These are phyloP conservation scores for Komagataella ulmi DNA, from an alignment of 805 yeast species.

Conservation along the genomic window DNA sequence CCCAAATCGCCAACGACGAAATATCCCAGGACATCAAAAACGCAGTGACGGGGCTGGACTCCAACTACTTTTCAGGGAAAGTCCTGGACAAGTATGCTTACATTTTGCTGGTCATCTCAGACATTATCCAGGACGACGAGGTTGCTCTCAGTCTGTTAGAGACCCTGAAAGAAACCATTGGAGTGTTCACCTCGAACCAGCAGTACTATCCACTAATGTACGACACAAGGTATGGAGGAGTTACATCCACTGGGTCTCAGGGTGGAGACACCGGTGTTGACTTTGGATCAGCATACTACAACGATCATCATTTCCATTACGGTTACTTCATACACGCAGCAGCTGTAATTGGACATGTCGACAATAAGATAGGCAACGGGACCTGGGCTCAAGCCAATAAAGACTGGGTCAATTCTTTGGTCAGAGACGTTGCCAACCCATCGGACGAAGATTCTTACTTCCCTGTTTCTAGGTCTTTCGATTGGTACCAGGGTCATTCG, in stretches of 20 bases:
- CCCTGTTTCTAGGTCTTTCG: constrained; percentile 58
- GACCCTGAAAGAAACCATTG: constrained; percentile 32
- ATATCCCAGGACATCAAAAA: constrained; percentile 26
- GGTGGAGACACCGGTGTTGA: constrained; percentile 31
- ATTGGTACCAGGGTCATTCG: constrained; percentile 69
- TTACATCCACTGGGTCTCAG: constrained; percentile 37
- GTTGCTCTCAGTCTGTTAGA: constrained; percentile 33
- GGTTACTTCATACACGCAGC: constrained; percentile 48
- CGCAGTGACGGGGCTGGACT: constrained; percentile 22
- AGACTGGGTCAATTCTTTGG: constrained; percentile 40
- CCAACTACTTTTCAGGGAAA: constrained; percentile 41
- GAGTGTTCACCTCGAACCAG: constrained; percentile 22
- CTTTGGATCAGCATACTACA: constrained; percentile 36
- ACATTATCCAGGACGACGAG: constrained; percentile 28
- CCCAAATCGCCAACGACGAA: constrained; percentile 31
- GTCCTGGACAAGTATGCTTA: constrained; percentile 43
- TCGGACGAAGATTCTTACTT: constrained; percentile 36
- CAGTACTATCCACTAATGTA: constrained; percentile 37
- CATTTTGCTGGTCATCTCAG: constrained; percentile 35
- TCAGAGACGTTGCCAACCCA: constrained; percentile 62
- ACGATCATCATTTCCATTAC: constrained; percentile 47
- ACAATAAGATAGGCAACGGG: constrained; percentile 27
- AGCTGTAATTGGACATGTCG: constrained; percentile 48
- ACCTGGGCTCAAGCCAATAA: constrained; percentile 36
- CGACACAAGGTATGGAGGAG: constrained; percentile 42